These are phyloP conservation scores for Fusarium pininemorale DNA, from an alignment of 2,329 filamentous ascomycete species.

Conservation along the genomic window DNA sequence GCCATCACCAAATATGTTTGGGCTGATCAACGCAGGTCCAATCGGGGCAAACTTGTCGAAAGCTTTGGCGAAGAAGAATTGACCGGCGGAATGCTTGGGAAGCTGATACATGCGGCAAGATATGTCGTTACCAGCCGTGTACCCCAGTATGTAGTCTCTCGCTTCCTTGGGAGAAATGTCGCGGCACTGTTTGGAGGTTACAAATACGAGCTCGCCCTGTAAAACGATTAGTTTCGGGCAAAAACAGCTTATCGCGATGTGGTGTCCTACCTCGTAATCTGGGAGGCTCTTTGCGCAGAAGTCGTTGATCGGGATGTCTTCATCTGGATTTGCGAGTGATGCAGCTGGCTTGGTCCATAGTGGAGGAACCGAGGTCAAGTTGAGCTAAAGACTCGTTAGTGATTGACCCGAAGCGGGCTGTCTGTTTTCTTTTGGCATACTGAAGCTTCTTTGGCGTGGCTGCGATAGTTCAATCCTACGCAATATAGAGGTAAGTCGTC, in stretches of 20 bases:
- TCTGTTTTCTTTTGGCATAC: not conserved
- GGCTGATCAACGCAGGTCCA: not conserved
- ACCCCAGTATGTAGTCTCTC: not conserved
- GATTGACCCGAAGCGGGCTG: rapidly evolving
- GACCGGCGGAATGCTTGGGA: not conserved
- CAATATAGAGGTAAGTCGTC: not conserved
- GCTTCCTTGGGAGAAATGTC: not conserved
- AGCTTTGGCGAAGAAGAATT: not conserved
- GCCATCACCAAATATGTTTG: not conserved
- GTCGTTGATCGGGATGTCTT: not conserved
- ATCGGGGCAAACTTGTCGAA: not conserved
- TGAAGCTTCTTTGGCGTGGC: not conserved
- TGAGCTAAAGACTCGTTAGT: not conserved
- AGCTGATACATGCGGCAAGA: not conserved
- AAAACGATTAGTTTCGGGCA: too few species aligned
- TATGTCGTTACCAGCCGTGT: not conserved
- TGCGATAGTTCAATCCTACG: not conserved
- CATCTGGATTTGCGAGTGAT: not conserved
- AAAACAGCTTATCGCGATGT: too few species aligned
- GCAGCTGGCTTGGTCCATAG: not conserved
- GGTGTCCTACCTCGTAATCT: not conserved
- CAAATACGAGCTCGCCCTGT: not conserved
- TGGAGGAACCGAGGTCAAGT: not conserved
- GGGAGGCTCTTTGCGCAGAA: not conserved
- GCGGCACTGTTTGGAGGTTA: not conserved